Evolutionary conservation across 1,284 basidiomycete species (phyloP).

Genomic region (Melampsora medusae): DNA sequence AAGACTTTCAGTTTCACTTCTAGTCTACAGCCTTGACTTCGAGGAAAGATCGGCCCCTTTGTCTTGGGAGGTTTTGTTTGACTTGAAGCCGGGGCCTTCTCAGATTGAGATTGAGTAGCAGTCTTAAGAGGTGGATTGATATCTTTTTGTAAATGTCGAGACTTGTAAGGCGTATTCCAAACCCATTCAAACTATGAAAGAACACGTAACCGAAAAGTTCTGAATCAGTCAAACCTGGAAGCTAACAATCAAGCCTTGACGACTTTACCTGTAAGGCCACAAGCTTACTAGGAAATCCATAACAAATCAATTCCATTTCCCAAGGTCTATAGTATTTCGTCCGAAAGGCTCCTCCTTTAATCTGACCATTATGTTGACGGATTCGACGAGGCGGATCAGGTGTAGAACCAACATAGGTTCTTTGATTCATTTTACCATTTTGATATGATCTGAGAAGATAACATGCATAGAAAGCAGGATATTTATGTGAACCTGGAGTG

Average conservation of each 20-base stretch:
- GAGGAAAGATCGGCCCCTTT: slow-evolving; percentile 27
- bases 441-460: slow-evolving; percentile 34
- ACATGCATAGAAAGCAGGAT: slow-evolving; percentile 37
- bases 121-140: not conserved
- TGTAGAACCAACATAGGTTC: slow-evolving; percentile 42
- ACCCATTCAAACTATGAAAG: slow-evolving; percentile 42
- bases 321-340: slow-evolving; percentile 43
- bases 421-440: slow-evolving; percentile 7
- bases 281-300: slow-evolving; percentile 41
- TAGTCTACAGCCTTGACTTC: slow-evolving; percentile 23
- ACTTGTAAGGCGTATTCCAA: slow-evolving; percentile 42
- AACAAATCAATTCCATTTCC: slow-evolving; percentile 42
- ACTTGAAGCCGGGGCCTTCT: not conserved
- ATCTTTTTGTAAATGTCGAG: slow-evolving; percentile 33
- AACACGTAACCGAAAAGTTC: not conserved
- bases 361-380: slow-evolving; percentile 40
- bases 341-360: slow-evolving; percentile 38
- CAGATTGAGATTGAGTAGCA: slow-evolving; percentile 1
- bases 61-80: slow-evolving; percentile 17
- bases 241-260: too few relatives aligned
- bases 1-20: slow-evolving; percentile 42
- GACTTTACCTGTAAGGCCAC: slow-evolving; percentile 32
- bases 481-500: slow-evolving; percentile 26
- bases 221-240: too few relatives aligned
- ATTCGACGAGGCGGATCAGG: slow-evolving; percentile 40